Percentiles rank a stretch among this genome's conserved stretches.
phyloP scores from a whole-genome alignment of 345 rosid genomes.

The Hypericum androsaemum region DNA sequence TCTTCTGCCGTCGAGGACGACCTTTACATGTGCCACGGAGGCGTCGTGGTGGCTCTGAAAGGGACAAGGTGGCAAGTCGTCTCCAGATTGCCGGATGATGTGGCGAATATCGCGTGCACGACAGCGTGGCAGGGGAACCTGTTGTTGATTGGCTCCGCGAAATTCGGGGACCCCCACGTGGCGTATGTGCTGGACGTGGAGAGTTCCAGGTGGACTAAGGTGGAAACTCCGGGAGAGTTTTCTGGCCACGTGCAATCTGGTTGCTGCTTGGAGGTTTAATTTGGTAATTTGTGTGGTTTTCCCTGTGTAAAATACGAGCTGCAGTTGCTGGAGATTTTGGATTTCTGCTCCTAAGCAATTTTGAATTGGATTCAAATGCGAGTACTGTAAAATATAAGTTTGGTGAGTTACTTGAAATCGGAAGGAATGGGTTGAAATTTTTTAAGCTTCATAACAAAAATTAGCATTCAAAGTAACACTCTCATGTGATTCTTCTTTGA shows the following conservation, averaged over 20 bases:
- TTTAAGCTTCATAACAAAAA: too few relatives aligned
- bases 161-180: slow-evolving; percentile 26
- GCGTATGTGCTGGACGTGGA: slow-evolving; percentile 27
- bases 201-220: slow-evolving; percentile 32
- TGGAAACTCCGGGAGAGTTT: slow-evolving; percentile 25
- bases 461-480: too few relatives aligned
- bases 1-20: slow-evolving; percentile 13
- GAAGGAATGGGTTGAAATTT: too few relatives aligned
- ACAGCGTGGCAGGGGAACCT: slow-evolving; percentile 34
- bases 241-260: slow-evolving; percentile 57
- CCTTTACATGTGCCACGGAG: slow-evolving; percentile 33
- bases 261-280: slow-evolving; percentile 47
- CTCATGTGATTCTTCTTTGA: too few relatives aligned
- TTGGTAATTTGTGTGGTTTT: not conserved
- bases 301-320: too few relatives aligned
- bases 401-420: too few relatives aligned
- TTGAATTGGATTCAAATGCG: too few relatives aligned
- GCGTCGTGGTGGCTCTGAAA: slow-evolving; percentile 23
- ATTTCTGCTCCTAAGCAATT: too few relatives aligned
- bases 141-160: slow-evolving; percentile 44
- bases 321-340: too few relatives aligned
- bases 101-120: slow-evolving; percentile 24
- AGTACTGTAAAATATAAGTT: too few relatives aligned
- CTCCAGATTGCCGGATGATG: slow-evolving; percentile 44
- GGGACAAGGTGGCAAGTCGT: slow-evolving; percentile 35